A percentile compares a stretch with the other conserved stretches of the same genome.
Conservation (phyloP, 2,329 filamentous ascomycete genomes). For the Zopfia rhizophila region DNA sequence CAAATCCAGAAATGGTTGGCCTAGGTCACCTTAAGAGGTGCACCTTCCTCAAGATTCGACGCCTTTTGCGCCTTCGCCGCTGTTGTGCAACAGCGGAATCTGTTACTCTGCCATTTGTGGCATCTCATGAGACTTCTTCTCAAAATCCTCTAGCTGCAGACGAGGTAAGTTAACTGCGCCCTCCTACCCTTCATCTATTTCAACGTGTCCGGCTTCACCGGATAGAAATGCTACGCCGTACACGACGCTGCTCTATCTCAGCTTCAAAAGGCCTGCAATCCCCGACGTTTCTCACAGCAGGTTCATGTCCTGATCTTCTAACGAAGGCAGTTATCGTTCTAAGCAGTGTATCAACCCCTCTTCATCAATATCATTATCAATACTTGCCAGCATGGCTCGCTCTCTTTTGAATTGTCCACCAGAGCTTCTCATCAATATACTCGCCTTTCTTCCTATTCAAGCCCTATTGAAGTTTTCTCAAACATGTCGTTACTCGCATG, state of each 20-base stretch:
- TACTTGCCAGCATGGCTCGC: slow-evolving; percentile 30
- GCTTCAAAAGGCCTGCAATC: no score
- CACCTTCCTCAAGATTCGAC: background rate
- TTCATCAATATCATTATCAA: no score
- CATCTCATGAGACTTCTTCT: background rate
- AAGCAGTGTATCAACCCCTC: no score
- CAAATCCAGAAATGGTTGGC: slow-evolving; percentile 2
- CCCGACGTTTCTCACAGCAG: no score
- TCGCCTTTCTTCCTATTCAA: slow-evolving; percentile 42
- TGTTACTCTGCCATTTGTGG: background rate
- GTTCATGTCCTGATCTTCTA: no score
- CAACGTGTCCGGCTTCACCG: slow-evolving; percentile 2
- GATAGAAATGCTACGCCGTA: no score
- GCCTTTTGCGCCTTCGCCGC: slow-evolving; percentile 1
- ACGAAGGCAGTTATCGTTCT: no score
- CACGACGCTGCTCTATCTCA: no score
- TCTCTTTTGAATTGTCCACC: slow-evolving; percentile 41
- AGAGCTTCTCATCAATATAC: slow-evolving; percentile 46
- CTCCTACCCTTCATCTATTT: no score
- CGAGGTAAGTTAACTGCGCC: slow-evolving; percentile 5
- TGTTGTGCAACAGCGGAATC: slow-evolving; percentile 1
- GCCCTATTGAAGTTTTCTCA: slow-evolving; percentile 47
- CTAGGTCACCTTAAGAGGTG: slow-evolving; percentile 1
- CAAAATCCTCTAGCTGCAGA: background rate
- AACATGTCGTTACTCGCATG: slow-evolving; percentile 39